Evolutionary conservation across 2,329 filamentous ascomycete genomes (phyloP), one percentile per base, ranked within the genome.

Genomic region (Rachicladosporium sp.): DNA sequence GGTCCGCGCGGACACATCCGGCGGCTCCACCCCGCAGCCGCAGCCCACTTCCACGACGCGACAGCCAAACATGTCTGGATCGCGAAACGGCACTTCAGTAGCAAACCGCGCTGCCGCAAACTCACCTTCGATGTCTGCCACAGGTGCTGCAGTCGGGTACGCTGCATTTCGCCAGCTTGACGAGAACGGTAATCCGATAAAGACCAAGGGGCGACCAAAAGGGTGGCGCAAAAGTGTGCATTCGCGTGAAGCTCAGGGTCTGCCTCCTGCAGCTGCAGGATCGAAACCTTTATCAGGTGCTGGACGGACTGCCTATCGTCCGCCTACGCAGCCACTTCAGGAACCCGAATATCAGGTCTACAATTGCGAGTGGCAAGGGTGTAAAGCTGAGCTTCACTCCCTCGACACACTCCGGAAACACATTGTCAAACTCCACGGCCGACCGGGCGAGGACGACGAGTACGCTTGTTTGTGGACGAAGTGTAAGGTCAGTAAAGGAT

Each of bases 361-460:
- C 52, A 63, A 65, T 40, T 82, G 78, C 55, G 55, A 62, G 32
- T 81, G 76, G 77, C 57, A 66, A 37, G 56, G 59, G 2, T 82
- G 78, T 52, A 55, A 58, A 3, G 68, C 71, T 0, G 66, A 77
- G 46, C 59, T 81, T 4, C 77, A 81, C 55, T 80, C 79, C 47
- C 55, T 80, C 10, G 67, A 70, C 6, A 73, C 70, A 0, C 58
- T 81, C 4, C 68, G 69, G 44, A 73, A 71, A 42, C 78, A 82
- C 52, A 56, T 78, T 5, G 52, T 64, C 37, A 78, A 75, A 48
- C 55, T 71, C 3, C 77, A 81, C 48, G 57, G 61, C 13, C 58
- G 57, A 33, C 46, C 54, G 19, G 59, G 55, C 9, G 36, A 40
- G 3, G 50, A 54, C 9, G 59, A 61, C 15, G 55, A 57, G 12